Evolutionary conservation across 1,139 yeast genomes (phyloP), one percentile per base, ranked within the genome.

Genomic region (Suhomyces maxii): DNA sequence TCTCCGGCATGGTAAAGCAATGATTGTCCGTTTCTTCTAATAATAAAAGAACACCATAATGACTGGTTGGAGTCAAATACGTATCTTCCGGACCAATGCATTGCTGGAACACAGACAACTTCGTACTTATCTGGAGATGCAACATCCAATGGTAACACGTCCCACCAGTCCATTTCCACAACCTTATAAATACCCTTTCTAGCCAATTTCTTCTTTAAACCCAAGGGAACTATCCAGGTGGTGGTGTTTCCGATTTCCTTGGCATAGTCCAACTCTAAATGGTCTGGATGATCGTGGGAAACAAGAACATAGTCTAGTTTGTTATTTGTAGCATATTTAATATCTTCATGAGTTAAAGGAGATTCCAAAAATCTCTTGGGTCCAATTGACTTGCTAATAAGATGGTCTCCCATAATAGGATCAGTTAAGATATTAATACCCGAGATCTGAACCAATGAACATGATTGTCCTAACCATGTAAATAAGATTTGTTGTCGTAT

Each of bases 201-300:
- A 1, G 77, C 79, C 55, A 91, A 69, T 50, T 77, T 82, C 56
- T 70, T 71, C 45, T 82, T 79, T 40, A 91, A 73, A 0, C 98
- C 98, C 18, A 79, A 58, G 0, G 98, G 98, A 0, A 90, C 96
- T 11, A 91, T 77, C 98, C 98, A 91, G 8, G 80, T 73, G 5
- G 83, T 72, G 6, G 68, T 57, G 53, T 83, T 80, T 9, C 89
- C 86, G 49, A 90, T 78, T 43, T 77, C 64, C 34, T 71, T 70
- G 13, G 83, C 78, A 12, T 86, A 69, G 37, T 74, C 79, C 51
- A 80, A 71, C 58, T 91, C 97, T 41, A 91, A 68, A 68, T 91
- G 98, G 63, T 91, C 98, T 0, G 97, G 98, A 59, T 91, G 98
- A 61, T 91, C 95, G 64, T 91, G 98, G 1, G 96, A 86, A 0